Base-by-base conservation (phyloP, 495 filamentous ascomycete genomes). In the Trichoderma virens region DNA sequence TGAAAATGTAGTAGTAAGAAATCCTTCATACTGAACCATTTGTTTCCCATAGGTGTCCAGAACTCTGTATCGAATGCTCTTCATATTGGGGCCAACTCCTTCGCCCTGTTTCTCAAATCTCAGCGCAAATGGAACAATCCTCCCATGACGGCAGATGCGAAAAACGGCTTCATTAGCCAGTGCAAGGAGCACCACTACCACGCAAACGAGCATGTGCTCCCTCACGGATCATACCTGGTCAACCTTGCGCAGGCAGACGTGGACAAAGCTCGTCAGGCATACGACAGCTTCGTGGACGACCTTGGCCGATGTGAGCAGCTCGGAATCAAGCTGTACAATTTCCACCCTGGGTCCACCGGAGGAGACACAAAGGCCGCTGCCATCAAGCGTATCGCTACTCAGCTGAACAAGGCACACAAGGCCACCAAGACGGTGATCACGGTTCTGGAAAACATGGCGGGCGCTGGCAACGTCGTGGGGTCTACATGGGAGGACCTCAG, bases 41-140 rank as follows among this genome's bases (percentile, higher is more conserved):
- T 61, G 61, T 25, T 51, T 34, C 66, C 38, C 60, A 30, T 60
- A 91, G 90, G 93, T 23, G 90, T 97, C 2, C 92, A 97, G 65
- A 96, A 97, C 71, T 81, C 93, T 0, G 84, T 97, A 63, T 80
- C 81, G 8, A 97, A 97, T 69, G 85, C 86, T 65, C 72, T 87
- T 9, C 80, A 92, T 27, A 92, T 97, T 65, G 92, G 93, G 63
- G 92, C 87, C 27, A 98, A 98, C 70, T 85, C 92, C 25, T 94
- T 97, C 67, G 94, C 94, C 16, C 76, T 98, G 25, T 98, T 98
- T 75, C 82, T 98, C 64, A 98, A 98, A 72, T 94, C 90, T 0
- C 95, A 98, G 72, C 85, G 91, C 45, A 97, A 95, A 78, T 98
- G 94, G 94, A 78, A 81, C n/a, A 93, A 88, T 68, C 92, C 93